Evolutionary conservation across 2,329 filamentous ascomycete genomes (phyloP).

Genomic region (Clarireedia monteithiana): DNA sequence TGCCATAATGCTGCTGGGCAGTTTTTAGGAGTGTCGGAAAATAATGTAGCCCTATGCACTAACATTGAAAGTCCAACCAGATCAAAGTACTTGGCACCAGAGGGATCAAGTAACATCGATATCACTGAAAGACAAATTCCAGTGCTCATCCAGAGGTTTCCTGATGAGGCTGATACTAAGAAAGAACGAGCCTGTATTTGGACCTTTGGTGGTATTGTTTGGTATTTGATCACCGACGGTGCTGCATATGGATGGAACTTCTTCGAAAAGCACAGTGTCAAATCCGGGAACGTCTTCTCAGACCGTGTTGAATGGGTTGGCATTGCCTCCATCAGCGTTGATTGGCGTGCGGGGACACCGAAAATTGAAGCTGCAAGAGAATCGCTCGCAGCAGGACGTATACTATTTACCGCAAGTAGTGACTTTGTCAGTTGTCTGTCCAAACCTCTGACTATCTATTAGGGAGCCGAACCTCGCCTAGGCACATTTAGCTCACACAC

Average conservation of each 20-base stretch:
- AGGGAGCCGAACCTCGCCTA: constrained; percentile 13
- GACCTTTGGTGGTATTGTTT: constrained; percentile 5
- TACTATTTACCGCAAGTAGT: constrained; percentile 1
- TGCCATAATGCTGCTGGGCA: constrained; percentile 10
- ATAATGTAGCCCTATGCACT: constrained; percentile 7
- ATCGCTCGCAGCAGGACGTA: background rate
- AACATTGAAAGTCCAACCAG: constrained; percentile 6
- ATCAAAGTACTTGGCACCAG: constrained; percentile 9
- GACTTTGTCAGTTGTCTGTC: background rate
- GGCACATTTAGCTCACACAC: constrained; percentile 13
- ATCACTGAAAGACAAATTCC: constrained; percentile 8
- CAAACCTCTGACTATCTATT: background rate
- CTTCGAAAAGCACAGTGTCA: background rate
- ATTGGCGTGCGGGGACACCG: background rate
- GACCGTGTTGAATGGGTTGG: background rate
- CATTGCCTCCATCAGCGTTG: constrained; percentile 4
- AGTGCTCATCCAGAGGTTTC: background rate
- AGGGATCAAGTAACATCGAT: background rate
- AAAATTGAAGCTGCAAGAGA: constrained; percentile 4
- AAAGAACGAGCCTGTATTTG: background rate
- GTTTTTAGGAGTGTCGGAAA: constrained; percentile 9
- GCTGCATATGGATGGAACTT: constrained; percentile 8
- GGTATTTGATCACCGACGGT: background rate
- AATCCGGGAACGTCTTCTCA: background rate
- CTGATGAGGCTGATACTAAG: constrained; percentile 4